Conservation (phyloP, 176 grass and related monocot species). For the Juncus inflexus region DNA sequence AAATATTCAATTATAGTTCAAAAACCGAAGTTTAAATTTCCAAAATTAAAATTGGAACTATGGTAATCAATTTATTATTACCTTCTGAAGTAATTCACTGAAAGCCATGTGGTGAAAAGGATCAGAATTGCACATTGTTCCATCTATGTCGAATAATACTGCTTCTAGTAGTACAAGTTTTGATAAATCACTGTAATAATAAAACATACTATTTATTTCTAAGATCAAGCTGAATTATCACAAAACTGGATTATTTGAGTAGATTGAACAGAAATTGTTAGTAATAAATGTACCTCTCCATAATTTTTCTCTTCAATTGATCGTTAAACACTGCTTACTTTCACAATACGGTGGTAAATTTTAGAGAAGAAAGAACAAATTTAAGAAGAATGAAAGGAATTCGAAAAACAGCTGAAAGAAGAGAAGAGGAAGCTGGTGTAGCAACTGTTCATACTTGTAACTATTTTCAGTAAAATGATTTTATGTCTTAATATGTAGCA, state of each 20-base stretch:
- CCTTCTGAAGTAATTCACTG: slow-evolving; percentile 55
- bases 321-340: too few relatives aligned
- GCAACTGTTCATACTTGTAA: too few relatives aligned
- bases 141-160: slow-evolving; percentile 79
- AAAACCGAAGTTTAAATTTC: neutral
- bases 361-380: too few relatives aligned
- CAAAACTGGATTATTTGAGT: neutral
- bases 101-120: slow-evolving; percentile 68
- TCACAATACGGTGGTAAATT: too few relatives aligned
- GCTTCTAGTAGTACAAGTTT: slow-evolving; percentile 52
- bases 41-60: too few relatives aligned
- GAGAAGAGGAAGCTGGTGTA: too few relatives aligned
- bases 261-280: neutral
- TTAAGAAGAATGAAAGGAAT: too few relatives aligned
- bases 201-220: neutral
- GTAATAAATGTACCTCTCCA: slow-evolving; percentile 7
- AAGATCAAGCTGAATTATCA: too few relatives aligned
- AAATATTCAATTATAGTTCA: neutral
- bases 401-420: too few relatives aligned
- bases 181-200: slow-evolving; percentile 32
- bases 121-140: slow-evolving; percentile 63
- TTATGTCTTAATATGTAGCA: too few relatives aligned
- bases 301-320: neutral
- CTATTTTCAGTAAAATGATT: too few relatives aligned
- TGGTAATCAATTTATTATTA: neutral